A percentile compares a stretch with the other conserved stretches of the same genome.
Conservation (phyloP, 2,329 filamentous ascomycete species). For the Beauveria pseudobassiana region DNA sequence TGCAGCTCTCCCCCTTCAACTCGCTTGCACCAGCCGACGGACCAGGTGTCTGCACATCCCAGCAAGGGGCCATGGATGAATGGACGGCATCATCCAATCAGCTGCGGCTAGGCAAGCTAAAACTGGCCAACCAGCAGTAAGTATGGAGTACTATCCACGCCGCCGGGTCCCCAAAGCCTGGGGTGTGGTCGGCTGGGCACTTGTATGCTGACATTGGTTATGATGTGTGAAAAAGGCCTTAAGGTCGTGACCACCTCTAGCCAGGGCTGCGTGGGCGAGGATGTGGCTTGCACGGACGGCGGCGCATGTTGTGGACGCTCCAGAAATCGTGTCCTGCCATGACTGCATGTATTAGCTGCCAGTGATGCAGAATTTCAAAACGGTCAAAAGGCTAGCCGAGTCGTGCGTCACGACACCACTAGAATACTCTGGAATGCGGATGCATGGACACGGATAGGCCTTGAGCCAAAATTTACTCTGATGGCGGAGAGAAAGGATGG, state of each 20-base stretch:
- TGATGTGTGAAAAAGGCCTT: no score
- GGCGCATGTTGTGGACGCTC: no score
- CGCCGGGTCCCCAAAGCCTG: background rate
- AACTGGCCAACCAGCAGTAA: background rate
- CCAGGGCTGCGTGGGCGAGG: no score
- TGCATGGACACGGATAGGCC: conserved; percentile 1
- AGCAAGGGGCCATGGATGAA: background rate
- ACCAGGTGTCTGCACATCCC: background rate
- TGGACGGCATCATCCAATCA: background rate
- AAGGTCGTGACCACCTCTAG: background rate
- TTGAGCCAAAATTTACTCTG: background rate
- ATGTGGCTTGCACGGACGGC: no score
- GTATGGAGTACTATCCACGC: background rate
- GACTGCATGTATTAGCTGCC: background rate
- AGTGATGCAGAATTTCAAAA: background rate
- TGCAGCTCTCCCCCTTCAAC: background rate
- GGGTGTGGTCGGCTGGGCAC: background rate
- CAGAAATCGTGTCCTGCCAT: background rate
- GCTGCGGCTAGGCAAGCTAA: background rate
- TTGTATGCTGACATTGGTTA: background rate
- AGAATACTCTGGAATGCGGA: background rate
- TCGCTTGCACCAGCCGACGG: background rate
- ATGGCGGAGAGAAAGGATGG: background rate
- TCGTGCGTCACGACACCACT: background rate
- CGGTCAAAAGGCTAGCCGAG: background rate